Evolutionary conservation across 2,329 filamentous ascomycete genomes (phyloP).

Genomic region (Diplodia mutila): DNA sequence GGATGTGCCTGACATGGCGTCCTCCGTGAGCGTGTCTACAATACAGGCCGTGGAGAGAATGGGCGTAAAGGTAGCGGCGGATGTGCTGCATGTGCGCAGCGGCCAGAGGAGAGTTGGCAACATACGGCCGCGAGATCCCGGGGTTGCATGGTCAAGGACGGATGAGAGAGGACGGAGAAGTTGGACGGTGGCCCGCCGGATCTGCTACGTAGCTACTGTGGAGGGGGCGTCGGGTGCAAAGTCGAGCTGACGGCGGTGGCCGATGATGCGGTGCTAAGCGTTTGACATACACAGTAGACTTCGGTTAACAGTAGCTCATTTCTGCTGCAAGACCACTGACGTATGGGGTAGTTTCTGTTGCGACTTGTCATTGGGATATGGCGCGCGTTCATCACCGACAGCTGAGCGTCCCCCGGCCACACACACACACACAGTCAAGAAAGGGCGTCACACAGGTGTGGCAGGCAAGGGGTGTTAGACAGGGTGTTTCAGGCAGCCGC

Average conservation of each 20-base stretch:
- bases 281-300: not conserved
- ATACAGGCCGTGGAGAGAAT: not conserved
- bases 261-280: not conserved
- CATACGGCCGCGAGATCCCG: not conserved
- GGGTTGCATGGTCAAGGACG: not conserved
- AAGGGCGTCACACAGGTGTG: not conserved
- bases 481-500: not conserved
- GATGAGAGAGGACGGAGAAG: not conserved
- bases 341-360: too few relatives aligned
- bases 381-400: too few relatives aligned
- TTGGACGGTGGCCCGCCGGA: too few relatives aligned
- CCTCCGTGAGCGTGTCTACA: not conserved
- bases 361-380: too few relatives aligned
- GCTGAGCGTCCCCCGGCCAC: too few relatives aligned
- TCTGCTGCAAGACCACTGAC: not conserved
- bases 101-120: not conserved
- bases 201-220: not conserved
- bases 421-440: not conserved
- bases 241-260: not conserved
- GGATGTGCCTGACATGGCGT: not conserved
- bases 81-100: not conserved
- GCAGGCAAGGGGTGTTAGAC: not conserved
- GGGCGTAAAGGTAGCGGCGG: not conserved
- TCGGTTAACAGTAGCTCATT: not conserved
- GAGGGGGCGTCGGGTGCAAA: conserved; percentile 8